Percentiles rank a stretch among this genome's conserved stretches.
phyloP scores from a whole-genome alignment of 2,329 filamentous ascomycete species.

The Pestalotiopsis sp. region DNA sequence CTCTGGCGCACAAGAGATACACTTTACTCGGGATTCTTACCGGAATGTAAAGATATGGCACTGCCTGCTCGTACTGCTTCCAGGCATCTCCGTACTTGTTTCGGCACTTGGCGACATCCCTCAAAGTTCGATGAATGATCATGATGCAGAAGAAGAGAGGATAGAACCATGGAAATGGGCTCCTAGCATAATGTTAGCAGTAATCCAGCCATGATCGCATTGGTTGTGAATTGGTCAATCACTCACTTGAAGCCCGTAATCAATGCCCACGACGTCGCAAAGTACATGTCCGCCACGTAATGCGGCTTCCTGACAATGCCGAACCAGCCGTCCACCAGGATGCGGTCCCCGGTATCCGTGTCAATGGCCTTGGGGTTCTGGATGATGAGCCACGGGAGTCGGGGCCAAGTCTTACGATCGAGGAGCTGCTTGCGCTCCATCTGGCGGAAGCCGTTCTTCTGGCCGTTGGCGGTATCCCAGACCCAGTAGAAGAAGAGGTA shows the following conservation, averaged over 20 bases:
- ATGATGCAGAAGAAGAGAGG: conserved; percentile 80
- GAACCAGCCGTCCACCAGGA: conserved; percentile 87
- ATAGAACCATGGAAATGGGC: conserved; percentile 89
- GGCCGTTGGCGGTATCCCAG: conserved; percentile 89
- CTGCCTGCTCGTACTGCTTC: conserved; percentile 77
- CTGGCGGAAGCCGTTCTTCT: conserved; percentile 90
- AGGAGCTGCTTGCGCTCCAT: conserved; percentile 72
- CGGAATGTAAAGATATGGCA: conserved; percentile 78
- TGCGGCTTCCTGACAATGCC: conserved; percentile 67
- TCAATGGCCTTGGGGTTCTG: conserved; percentile 79
- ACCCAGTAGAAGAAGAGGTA: conserved; percentile 88
- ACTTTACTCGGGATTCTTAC: conserved; percentile 26
- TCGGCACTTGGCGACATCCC: conserved; percentile 76
- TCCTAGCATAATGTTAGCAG: conserved; percentile 30
- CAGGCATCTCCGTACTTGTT: conserved; percentile 82
- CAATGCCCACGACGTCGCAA: conserved; percentile 51
- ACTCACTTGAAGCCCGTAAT: conserved; percentile 47
- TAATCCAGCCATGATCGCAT: too few relatives aligned
- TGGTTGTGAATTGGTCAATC: too few relatives aligned
- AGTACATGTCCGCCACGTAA: conserved; percentile 52
- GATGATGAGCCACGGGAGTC: conserved; percentile 82
- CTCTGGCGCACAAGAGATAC: not conserved
- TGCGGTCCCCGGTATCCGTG: conserved; percentile 72
- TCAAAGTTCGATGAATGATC: conserved; percentile 76
- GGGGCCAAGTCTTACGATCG: conserved; percentile 80